These are phyloP conservation scores for Aegilops speltoides DNA, from an alignment of 176 grass and related monocot genomes.

Conservation along the genomic window DNA sequence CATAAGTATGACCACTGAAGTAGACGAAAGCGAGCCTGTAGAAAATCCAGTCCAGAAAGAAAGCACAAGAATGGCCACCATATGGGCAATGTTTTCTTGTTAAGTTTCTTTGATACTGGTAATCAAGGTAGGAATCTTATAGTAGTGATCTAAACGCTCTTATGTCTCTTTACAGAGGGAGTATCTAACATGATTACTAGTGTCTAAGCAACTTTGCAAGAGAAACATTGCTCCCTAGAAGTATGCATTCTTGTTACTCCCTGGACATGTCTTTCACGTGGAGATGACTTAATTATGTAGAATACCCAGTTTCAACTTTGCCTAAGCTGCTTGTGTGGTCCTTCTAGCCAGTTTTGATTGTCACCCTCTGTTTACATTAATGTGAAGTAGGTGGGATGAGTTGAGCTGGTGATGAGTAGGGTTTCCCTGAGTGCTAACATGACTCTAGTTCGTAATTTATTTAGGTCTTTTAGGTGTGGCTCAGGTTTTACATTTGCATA, in stretches of 20 bases:
- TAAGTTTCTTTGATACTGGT: background rate
- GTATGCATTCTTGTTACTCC: background rate
- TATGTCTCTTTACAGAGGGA: no score
- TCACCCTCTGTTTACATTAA: background rate
- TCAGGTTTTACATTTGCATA: background rate
- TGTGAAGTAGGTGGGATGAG: background rate
- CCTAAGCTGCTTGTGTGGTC: background rate
- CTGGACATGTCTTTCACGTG: background rate
- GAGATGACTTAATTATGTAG: background rate
- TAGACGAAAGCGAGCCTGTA: background rate
- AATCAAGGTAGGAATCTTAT: conserved; percentile 1
- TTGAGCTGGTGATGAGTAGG: background rate
- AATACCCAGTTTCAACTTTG: background rate
- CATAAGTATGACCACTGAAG: background rate
- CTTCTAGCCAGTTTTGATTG: background rate
- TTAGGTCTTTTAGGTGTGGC: background rate
- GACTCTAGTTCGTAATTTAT: background rate
- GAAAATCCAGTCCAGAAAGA: background rate
- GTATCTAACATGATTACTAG: background rate
- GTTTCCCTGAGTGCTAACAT: background rate
- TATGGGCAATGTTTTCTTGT: background rate
- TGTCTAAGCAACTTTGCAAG: conserved; percentile 10
- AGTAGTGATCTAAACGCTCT: background rate
- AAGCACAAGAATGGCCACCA: background rate
- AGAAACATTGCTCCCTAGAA: background rate